Conservation (phyloP, 805 yeast genomes). For the Nakazawaea laoshanensis region DNA sequence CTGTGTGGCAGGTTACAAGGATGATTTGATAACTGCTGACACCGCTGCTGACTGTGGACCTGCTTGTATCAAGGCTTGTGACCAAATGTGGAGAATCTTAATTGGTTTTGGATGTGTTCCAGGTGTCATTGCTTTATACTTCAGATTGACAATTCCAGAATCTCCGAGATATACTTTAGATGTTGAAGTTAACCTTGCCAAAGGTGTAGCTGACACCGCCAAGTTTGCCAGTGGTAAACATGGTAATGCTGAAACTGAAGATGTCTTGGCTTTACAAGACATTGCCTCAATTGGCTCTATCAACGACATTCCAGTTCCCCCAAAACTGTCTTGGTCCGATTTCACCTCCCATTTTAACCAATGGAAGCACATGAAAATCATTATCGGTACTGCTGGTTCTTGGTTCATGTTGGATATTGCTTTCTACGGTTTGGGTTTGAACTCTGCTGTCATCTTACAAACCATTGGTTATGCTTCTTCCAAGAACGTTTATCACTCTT, state of each 20-base stretch:
- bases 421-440: conserved; percentile 80
- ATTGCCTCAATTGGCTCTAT: conserved; percentile 20
- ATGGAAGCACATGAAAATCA: conserved; percentile 82
- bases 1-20: conserved; percentile 70
- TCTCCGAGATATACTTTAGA: conserved; percentile 89
- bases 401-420: conserved; percentile 92
- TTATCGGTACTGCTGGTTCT: conserved; percentile 83
- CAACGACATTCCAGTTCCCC: conserved; percentile 34
- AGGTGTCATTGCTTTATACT: conserved; percentile 76
- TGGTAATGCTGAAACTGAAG: conserved; percentile 40
- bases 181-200: conserved; percentile 49
- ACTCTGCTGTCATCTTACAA: conserved; percentile 69
- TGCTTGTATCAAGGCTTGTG: conserved; percentile 69
- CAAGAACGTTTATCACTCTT: conserved; percentile 56
- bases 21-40: conserved; percentile 44
- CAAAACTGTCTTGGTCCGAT: conserved; percentile 76
- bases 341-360: conserved; percentile 66
- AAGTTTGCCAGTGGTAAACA: conserved; percentile 40
- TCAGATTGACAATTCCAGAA: conserved; percentile 90
- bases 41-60: conserved; percentile 53
- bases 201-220: conserved; percentile 48
- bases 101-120: conserved; percentile 90
- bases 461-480: conserved; percentile 80
- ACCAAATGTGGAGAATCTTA: conserved; percentile 91
- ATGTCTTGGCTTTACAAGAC: conserved; percentile 34